phyloP scores from a whole-genome alignment of 169 alveolate species.

The Eimeria brunetti region DNA sequence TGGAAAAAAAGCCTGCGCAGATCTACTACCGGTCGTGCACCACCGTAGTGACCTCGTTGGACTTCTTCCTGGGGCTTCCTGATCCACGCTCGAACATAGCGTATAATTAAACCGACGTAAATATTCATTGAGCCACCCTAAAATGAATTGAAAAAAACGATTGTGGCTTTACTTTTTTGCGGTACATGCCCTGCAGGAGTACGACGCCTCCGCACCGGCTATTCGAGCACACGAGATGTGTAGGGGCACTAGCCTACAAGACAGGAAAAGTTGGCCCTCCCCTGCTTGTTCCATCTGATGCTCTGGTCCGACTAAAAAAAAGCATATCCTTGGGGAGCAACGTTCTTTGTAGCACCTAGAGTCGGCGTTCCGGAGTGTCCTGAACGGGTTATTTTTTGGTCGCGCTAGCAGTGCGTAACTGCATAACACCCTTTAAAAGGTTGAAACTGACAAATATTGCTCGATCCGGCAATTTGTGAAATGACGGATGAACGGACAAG shows the following conservation, averaged over 20 bases:
- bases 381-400: not conserved
- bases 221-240: slow-evolving; percentile 6
- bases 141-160: not conserved
- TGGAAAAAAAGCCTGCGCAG: slow-evolving; percentile 6
- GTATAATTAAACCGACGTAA: not conserved
- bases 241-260: not conserved
- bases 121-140: not conserved
- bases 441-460: not conserved
- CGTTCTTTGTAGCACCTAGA: not conserved
- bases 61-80: slow-evolving; percentile 32
- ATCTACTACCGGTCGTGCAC: slow-evolving; percentile 32
- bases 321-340: not conserved
- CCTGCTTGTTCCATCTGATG: too few relatives aligned
- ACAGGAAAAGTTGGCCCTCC: not conserved
- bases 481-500: not conserved
- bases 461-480: not conserved
- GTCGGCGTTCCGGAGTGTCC: not conserved
- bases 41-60: slow-evolving; percentile 63
- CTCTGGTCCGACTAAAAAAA: not conserved
- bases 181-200: not conserved
- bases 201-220: not conserved
- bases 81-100: slow-evolving; percentile 20
- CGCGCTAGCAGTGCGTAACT: not conserved
- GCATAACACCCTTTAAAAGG: not conserved
- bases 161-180: not conserved